Evolutionary conservation across 805 yeast species (phyloP), one percentile per base, ranked within the genome.

Genomic region (Metschnikowia lochheadii): DNA sequence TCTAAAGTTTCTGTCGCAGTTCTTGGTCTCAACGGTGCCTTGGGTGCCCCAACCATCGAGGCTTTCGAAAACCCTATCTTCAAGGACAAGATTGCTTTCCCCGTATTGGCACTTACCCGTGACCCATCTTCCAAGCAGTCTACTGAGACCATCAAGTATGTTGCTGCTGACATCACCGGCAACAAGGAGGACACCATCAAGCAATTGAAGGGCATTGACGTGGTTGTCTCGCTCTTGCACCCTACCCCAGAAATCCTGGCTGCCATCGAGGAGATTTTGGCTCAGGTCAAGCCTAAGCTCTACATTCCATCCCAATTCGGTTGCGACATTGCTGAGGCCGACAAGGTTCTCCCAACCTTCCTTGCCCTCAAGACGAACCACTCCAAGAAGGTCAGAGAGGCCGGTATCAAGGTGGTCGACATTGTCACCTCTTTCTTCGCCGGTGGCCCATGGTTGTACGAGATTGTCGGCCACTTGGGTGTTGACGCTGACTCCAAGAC

Each of bases 301-400:
- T 82, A 73, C 66, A 75, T 82, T 55, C 85, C 86, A 32, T 77
- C 84, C 2, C 86, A 82, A 57, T 83, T 78, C 57, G 89, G 88
- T 38, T 57, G 70, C 20, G 81, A 80, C 48, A 45, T 73, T 15
- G 60, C 55, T 2, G 66, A 60, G 7, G 62, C 62, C 18, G 57
- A 57, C 3, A 51, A 56, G 18, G 37, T 48, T 20, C 61, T 71
- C 20, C 76, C 80, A 6, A 70, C 68, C 0, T 66, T 77, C 49
- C 57, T 65, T 31, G 58, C 43, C 1, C 11, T 50, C 17, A 79
- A 79, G 60, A 41, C 60, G 0, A 57, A 49, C 1, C 80, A 78
- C 56, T 60, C 75, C 5, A 57, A 59, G 2, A 65, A 60, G 13
- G 70, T 77, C 17, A 70, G 82, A 56, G 63, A 57, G 1, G 59